Base-by-base conservation (phyloP, 2,329 filamentous ascomycete genomes). In the Aspergillus neotritici region DNA sequence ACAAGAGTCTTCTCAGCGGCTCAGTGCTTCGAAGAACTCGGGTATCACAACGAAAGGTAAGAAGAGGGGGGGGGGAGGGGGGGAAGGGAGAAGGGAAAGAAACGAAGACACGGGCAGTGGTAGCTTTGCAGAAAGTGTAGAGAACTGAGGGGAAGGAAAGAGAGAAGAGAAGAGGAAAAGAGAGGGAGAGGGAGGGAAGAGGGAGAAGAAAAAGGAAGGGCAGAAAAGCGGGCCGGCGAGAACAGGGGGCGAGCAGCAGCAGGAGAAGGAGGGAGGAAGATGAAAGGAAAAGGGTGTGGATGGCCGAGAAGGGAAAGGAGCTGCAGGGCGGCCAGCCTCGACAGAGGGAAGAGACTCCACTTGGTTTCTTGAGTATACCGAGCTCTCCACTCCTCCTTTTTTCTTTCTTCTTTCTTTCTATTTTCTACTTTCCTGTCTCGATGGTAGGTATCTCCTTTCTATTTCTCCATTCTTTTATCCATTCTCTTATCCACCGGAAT, bases 11-110 rank as follows among this genome's bases (percentile, higher is more conserved):
- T 46, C 41, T 47, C 43, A 56, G 54, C 56, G 60, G n/a, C n/a
- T 50, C 55, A 56, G 41, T n/a, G 44, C 50, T 52, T 55, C 58
- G 55, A 61, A 65, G 58, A 66, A 66, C 62, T 63, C 62, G 61
- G 62, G 65, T 64, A 65, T 61, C 57, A 67, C 54, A 61, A 56
- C 53, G 54, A 58, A 59, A 52, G 52, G 49, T 46, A 51, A 52
- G 49, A 41, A 39, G 48, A 44, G 37, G 30, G 47, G 33, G 29
- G 41, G 47, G 31, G 43, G 45, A 47, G 48, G 46, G 40, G 32
- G 34, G 40, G 46, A 49, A 46, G 40, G 46, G 48, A 46, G 39
- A 51, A 44, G 48, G 44, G 47, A 50, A 48, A 49, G 34, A 50
- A 54, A 49, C 49, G 46, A 48, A 44, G 48, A 52, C 49, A 46